phyloP scores from a whole-genome alignment of 1,284 basidiomycete species.

The Sporisorium graminicola region DNA sequence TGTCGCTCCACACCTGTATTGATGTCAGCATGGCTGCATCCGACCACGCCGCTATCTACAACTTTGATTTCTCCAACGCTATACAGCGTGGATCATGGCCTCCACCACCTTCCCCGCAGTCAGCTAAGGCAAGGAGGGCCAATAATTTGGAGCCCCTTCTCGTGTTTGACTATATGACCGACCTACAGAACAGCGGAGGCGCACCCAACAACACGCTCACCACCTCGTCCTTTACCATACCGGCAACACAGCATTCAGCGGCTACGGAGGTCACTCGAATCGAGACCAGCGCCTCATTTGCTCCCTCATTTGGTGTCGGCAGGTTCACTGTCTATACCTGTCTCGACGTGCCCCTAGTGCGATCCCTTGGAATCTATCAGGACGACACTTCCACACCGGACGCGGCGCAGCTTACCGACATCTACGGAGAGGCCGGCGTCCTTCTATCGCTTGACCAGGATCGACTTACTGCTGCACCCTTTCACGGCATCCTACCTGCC shows the following conservation, averaged over 20 bases:
- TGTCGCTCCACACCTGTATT: slow-evolving; percentile 13
- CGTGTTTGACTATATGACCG: slow-evolving; percentile 42
- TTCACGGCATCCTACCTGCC: slow-evolving; percentile 11
- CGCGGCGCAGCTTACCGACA: neutral
- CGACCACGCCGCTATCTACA: slow-evolving; percentile 37
- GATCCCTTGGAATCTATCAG: slow-evolving; percentile 7
- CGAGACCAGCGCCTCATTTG: slow-evolving; percentile 24
- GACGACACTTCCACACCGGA: slow-evolving; percentile 1
- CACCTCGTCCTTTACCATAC: slow-evolving; percentile 9
- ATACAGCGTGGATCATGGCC: slow-evolving; percentile 14
- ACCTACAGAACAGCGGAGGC: slow-evolving; percentile 22
- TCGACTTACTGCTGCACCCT: slow-evolving; percentile 4
- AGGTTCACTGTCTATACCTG: slow-evolving; percentile 32
- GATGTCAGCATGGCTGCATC: slow-evolving; percentile 19
- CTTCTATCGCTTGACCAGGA: slow-evolving; percentile 19
- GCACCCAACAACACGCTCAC: slow-evolving; percentile 20
- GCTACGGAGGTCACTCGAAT: slow-evolving; percentile 18
- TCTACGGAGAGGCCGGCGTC: slow-evolving; percentile 22
- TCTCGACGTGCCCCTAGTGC: slow-evolving; percentile 32
- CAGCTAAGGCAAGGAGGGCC: slow-evolving; percentile 9
- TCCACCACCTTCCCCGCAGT: neutral
- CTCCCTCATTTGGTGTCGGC: slow-evolving; percentile 40
- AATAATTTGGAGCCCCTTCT: slow-evolving; percentile 30
- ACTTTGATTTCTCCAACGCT: slow-evolving; percentile 23
- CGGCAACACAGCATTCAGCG: neutral